phyloP scores from a whole-genome alignment of 805 yeast species.

The Lachancea quebecensis region DNA sequence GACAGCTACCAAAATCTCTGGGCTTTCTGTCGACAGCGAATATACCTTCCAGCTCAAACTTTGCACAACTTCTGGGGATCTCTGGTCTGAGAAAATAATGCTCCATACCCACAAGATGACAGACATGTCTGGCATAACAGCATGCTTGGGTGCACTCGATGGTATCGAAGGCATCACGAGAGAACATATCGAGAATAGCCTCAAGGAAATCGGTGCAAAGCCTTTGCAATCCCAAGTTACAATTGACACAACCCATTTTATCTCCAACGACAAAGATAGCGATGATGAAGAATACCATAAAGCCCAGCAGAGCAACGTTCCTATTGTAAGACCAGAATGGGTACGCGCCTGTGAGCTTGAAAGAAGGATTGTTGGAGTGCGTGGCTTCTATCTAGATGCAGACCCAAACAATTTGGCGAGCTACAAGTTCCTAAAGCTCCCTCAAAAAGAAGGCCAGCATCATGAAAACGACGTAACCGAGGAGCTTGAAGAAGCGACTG shows the following conservation, averaged over 20 bases:
- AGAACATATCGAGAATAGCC: conserved; percentile 54
- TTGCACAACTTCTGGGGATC: conserved; percentile 87
- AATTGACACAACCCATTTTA: conserved; percentile 90
- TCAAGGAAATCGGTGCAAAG: conserved; percentile 72
- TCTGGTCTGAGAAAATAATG: conserved; percentile 55
- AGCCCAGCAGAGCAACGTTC: conserved; percentile 82
- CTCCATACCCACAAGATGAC: conserved; percentile 93
- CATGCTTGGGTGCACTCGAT: conserved; percentile 78
- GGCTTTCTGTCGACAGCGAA: conserved; percentile 78
- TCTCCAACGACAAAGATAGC: conserved; percentile 38
- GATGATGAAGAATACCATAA: conserved; percentile 52
- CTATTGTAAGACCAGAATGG: conserved; percentile 96
- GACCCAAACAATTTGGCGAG: conserved; percentile 38
- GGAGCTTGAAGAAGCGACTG: not conserved
- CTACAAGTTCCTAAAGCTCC: conserved; percentile 36
- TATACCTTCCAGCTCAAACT: conserved; percentile 74
- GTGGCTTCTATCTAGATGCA: conserved; percentile 70
- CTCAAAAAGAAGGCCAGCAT: not conserved
- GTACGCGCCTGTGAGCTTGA: conserved; percentile 86
- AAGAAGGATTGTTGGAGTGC: conserved; percentile 85
- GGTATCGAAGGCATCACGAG: conserved; percentile 41
- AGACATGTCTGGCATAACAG: conserved; percentile 85
- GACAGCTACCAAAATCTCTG: conserved; percentile 81
- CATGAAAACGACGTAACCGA: not conserved
- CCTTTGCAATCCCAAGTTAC: conserved; percentile 66